These are phyloP conservation scores for Hypholoma sublateritium DNA, from an alignment of 768 basidiomycete species.

Conservation along the genomic window DNA sequence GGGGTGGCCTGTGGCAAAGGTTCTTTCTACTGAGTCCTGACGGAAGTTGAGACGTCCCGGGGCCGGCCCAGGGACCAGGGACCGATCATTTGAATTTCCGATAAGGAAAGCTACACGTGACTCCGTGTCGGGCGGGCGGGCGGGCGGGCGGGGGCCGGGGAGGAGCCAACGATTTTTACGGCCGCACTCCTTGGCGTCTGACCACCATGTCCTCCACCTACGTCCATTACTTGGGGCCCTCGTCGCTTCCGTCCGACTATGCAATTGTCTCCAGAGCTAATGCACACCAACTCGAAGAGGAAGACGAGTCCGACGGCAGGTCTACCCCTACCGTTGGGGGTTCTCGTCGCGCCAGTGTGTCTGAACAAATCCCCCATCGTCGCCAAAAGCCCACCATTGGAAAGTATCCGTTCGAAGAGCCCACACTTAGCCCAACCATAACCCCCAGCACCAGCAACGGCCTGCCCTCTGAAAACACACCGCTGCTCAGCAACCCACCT, in stretches of 20 bases:
- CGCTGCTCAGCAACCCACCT: slow-evolving; percentile 49
- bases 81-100: too few relatives aligned
- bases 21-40: too few relatives aligned
- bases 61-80: too few relatives aligned
- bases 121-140: too few relatives aligned
- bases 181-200: not conserved
- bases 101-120: too few relatives aligned
- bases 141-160: not conserved
- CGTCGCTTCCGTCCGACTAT: slow-evolving; percentile 66
- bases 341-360: not conserved
- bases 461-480: slow-evolving; percentile 49
- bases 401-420: slow-evolving; percentile 16
- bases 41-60: too few relatives aligned
- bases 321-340: slow-evolving; percentile 12
- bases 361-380: slow-evolving; percentile 26
- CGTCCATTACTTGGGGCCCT: slow-evolving; percentile 55
- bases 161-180: not conserved
- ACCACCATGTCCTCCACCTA: slow-evolving; percentile 45
- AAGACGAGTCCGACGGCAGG: slow-evolving; percentile 18
- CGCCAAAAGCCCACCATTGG: slow-evolving; percentile 39
- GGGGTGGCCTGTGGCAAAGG: too few relatives aligned
- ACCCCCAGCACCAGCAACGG: not conserved
- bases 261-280: slow-evolving; percentile 52
- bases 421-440: not conserved
- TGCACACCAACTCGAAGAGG: slow-evolving; percentile 28